phyloP scores from a whole-genome alignment of 2,329 filamentous ascomycete genomes.

The Fusarium tuaranense region DNA sequence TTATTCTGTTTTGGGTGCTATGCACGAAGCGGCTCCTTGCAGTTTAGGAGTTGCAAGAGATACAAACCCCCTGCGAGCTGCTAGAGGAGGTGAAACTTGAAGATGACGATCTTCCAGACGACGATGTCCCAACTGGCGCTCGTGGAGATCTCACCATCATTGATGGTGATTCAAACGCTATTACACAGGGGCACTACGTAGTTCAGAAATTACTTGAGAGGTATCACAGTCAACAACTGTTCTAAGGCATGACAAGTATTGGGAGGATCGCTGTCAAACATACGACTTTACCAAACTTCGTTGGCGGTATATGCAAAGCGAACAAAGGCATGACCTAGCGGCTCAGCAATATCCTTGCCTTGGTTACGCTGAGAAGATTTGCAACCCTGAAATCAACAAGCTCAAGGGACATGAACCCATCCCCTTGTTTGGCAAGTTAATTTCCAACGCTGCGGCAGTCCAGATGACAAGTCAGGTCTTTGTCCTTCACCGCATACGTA shows the following conservation, averaged over 20 bases:
- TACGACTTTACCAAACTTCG: background rate
- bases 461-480: background rate
- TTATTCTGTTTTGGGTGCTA: constrained; percentile 7
- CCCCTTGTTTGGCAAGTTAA: background rate
- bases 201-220: constrained; percentile 1
- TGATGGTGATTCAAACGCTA: background rate
- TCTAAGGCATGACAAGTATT: background rate
- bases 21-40: background rate
- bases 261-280: background rate
- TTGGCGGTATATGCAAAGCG: background rate
- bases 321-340: background rate
- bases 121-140: background rate
- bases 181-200: background rate
- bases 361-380: background rate
- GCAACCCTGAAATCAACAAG: background rate
- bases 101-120: background rate
- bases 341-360: background rate
- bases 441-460: background rate
- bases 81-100: background rate
- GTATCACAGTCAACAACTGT: background rate
- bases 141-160: background rate
- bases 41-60: constrained; percentile 4
- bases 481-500: background rate
- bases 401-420: background rate
- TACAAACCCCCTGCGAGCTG: background rate